Evolutionary conservation across 1,284 basidiomycete genomes (phyloP).

Genomic region (Lignosus rhinocerotis): DNA sequence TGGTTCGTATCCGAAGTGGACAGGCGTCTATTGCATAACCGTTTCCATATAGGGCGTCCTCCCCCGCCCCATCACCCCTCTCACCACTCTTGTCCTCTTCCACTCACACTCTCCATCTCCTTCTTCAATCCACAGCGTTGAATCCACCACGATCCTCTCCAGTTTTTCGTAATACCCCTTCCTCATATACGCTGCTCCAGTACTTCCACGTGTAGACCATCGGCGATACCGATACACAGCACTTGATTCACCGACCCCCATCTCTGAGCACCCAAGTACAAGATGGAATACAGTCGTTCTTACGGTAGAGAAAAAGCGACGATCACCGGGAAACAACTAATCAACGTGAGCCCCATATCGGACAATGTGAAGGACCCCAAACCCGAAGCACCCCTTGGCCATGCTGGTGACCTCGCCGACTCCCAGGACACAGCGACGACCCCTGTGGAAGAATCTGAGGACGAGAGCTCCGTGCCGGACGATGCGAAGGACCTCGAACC

Average conservation of each 20-base stretch:
- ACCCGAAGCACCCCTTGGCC: slow-evolving; percentile 36
- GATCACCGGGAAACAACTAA: slow-evolving; percentile 21
- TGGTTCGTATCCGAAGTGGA: no score
- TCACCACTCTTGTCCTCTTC: slow-evolving; percentile 1
- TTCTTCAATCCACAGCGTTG: no score
- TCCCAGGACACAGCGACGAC: slow-evolving; percentile 20
- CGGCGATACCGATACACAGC: background rate
- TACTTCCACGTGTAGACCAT: background rate
- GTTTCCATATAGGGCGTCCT: slow-evolving; percentile 17
- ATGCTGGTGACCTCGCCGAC: background rate
- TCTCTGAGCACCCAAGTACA: background rate
- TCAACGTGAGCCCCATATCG: slow-evolving; percentile 60
- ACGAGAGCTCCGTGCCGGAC: slow-evolving; percentile 57
- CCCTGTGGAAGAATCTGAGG: slow-evolving; percentile 33
- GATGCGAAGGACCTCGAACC: slow-evolving; percentile 71
- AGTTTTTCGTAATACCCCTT: background rate
- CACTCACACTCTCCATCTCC: background rate
- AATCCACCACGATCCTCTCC: no score
- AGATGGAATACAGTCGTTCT: no score
- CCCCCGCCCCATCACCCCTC: slow-evolving; percentile 11
- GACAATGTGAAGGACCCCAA: slow-evolving; percentile 64
- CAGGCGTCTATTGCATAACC: background rate
- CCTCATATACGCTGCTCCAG: background rate
- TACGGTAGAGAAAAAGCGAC: slow-evolving; percentile 10
- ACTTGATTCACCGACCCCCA: background rate